Conservation (phyloP, 2,329 filamentous ascomycete species). For the Chaetothyriales sp. region DNA sequence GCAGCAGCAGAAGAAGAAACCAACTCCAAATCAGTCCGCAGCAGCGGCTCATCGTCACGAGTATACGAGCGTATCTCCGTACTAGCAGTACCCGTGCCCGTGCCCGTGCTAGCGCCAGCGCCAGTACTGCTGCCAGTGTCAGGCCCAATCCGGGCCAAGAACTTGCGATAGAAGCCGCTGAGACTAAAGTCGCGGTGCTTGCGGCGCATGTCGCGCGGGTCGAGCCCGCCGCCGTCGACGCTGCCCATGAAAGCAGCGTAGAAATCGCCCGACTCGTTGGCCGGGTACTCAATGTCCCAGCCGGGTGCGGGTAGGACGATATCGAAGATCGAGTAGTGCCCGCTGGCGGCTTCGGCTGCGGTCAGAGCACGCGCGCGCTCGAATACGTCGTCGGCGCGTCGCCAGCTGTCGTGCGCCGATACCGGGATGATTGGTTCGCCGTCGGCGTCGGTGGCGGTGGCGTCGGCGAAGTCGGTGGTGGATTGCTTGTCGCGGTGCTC, state of each 20-base stretch:
- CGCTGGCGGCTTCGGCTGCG: constrained; percentile 62
- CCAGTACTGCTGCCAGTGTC: constrained; percentile 31
- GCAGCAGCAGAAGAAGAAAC: neutral
- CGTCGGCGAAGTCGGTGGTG: constrained; percentile 7
- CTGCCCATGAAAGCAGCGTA: constrained; percentile 79
- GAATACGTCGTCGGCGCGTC: constrained; percentile 43
- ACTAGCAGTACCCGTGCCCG: no score
- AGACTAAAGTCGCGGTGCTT: constrained; percentile 77
- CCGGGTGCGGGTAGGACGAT: constrained; percentile 86
- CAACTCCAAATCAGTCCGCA: constrained; percentile 70
- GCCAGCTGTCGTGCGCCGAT: constrained; percentile 41
- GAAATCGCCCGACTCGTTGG: constrained; percentile 68
- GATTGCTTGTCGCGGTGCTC: constrained; percentile 39
- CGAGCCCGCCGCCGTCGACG: constrained; percentile 60
- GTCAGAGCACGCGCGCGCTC: constrained; percentile 60
- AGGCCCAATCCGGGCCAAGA: constrained; percentile 57
- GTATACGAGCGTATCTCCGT: neutral
- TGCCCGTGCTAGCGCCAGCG: neutral
- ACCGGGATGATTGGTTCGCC: constrained; percentile 55
- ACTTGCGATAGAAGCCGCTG: constrained; percentile 73
- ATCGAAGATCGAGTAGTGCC: constrained; percentile 70
- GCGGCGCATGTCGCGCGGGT: constrained; percentile 77
- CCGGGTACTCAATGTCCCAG: constrained; percentile 75
- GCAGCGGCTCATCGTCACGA: constrained; percentile 35
- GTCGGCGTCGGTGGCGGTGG: constrained; percentile 40